phyloP scores from a whole-genome alignment of 169 alveolate genomes.

The Plasmodium knowlesi region DNA sequence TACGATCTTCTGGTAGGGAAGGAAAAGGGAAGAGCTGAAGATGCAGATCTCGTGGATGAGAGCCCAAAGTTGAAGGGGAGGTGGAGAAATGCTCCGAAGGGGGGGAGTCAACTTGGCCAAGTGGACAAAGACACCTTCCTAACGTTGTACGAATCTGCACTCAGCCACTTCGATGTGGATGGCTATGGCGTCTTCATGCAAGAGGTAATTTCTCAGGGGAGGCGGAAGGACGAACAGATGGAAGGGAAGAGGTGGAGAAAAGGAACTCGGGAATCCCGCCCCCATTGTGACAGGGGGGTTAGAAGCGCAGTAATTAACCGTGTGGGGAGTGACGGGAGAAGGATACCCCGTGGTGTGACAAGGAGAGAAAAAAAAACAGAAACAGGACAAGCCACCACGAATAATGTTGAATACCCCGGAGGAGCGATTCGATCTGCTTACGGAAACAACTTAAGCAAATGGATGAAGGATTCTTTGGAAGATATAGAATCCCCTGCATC shows the following conservation, averaged over 20 bases:
- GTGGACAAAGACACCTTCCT: conserved; percentile 23
- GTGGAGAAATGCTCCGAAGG: background rate
- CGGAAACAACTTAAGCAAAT: conserved; percentile 78
- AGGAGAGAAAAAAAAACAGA: background rate
- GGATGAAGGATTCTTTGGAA: conserved; percentile 72
- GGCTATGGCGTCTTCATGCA: conserved; percentile 80
- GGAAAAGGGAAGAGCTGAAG: background rate
- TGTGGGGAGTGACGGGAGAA: background rate
- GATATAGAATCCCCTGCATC: conserved; percentile 52
- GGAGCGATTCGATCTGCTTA: conserved; percentile 77
- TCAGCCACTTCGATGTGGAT: conserved; percentile 76
- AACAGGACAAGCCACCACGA: background rate
- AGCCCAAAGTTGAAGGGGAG: conserved; percentile 3
- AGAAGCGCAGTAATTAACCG: no score
- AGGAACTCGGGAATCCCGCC: conserved; percentile 26
- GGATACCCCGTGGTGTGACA: background rate
- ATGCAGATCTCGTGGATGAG: background rate
- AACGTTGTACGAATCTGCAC: conserved; percentile 74
- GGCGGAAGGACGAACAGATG: background rate
- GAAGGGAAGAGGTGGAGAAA: conserved; percentile 57
- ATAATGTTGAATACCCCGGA: conserved; percentile 79
- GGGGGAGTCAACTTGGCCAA: background rate
- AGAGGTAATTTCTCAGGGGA: conserved; percentile 29
- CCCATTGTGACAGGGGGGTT: conserved; percentile 70
- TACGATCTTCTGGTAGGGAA: conserved; percentile 14